Percentiles rank a stretch among this genome's conserved stretches.
phyloP scores from a whole-genome alignment of 78 protist species.

The Dictyostelium discoideum region DNA sequence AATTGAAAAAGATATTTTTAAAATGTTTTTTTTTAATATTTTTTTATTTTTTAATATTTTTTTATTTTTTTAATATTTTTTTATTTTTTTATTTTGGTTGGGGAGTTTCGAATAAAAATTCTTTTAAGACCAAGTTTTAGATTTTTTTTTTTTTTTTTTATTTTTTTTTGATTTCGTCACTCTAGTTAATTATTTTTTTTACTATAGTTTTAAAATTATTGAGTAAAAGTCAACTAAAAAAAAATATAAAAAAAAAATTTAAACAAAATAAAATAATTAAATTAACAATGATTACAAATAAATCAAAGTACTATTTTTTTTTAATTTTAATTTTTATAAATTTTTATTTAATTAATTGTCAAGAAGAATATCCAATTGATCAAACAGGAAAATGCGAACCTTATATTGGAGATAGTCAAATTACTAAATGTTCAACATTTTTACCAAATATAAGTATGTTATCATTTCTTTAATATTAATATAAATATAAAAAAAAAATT shows the following conservation, averaged over 20 bases:
- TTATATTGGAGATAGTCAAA: conserved; percentile 12
- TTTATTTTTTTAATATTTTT: neutral
- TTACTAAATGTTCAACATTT: neutral
- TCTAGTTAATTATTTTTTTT: too few relatives aligned
- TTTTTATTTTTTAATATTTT: neutral
- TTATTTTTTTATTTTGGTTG: neutral
- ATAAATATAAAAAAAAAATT: neutral
- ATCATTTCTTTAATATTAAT: neutral
- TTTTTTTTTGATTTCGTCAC: too few relatives aligned
- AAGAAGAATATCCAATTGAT: neutral
- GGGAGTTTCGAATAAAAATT: neutral
- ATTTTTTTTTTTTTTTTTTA: neutral
- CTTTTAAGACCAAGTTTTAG: neutral
- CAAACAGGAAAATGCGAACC: conserved; percentile 24
- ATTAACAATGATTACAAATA: neutral
- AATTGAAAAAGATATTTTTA: neutral
- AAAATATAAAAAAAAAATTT: too few relatives aligned
- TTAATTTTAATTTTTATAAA: neutral
- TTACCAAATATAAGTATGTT: neutral
- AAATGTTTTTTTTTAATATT: neutral
- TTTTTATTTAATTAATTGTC: neutral
- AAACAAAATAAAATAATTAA: neutral
- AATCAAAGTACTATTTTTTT: neutral
- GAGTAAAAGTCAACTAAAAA: too few relatives aligned
- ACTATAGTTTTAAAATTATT: neutral